phyloP scores from a whole-genome alignment of 345 rosid species.

The Pistacia vera region DNA sequence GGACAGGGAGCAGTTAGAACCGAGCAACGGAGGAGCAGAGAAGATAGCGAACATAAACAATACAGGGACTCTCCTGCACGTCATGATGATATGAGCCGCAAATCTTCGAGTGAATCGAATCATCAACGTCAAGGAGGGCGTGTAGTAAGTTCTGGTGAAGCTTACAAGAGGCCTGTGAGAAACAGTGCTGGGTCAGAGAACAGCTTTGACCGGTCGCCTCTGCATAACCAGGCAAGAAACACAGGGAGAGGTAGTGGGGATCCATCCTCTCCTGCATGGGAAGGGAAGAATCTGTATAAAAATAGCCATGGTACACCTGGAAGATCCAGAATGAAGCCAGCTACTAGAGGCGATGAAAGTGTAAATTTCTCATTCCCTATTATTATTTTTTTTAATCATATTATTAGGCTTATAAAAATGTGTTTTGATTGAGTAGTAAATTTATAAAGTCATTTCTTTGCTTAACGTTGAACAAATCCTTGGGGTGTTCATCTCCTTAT shows the following conservation, averaged over 20 bases:
- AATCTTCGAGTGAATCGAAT: conserved; percentile 31
- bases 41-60: conserved; percentile 44
- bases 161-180: conserved; percentile 45
- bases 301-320: conserved; percentile 66
- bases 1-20: conserved; percentile 40
- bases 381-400: not conserved
- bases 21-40: conserved; percentile 41
- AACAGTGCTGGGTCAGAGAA: conserved; percentile 56
- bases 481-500: not conserved
- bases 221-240: conserved; percentile 49
- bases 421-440: not conserved
- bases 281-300: conserved; percentile 56
- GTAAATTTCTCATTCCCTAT: conserved; percentile 42
- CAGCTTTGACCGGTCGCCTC: conserved; percentile 65
- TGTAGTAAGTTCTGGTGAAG: conserved; percentile 47
- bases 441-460: not conserved
- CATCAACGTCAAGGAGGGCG: conserved; percentile 52
- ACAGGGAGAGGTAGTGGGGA: conserved; percentile 41
- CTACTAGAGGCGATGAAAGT: conserved; percentile 61
- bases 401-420: not conserved
- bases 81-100: conserved; percentile 37
- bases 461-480: not conserved
- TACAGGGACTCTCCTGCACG: conserved; percentile 50
- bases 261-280: conserved; percentile 54
- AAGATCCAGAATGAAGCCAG: conserved; percentile 51